Evolutionary conservation across 2,329 filamentous ascomycete genomes (phyloP).

Genomic region (Neofusicoccum umdonicola): DNA sequence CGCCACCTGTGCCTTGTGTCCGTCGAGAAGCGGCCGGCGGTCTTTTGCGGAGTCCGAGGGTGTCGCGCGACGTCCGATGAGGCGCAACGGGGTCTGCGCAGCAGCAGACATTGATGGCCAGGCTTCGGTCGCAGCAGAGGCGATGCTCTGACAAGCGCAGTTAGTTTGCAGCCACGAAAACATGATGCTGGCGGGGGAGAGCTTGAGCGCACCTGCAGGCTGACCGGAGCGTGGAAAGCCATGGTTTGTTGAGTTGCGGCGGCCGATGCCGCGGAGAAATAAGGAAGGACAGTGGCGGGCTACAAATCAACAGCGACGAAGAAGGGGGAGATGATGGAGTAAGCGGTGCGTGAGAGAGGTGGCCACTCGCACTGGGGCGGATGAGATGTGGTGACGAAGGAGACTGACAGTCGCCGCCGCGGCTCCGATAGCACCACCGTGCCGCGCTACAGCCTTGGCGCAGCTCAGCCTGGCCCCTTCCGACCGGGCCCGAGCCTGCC

Average conservation of each 20-base stretch:
- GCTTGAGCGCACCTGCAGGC: conserved; percentile 46
- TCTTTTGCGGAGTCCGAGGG: conserved; percentile 23
- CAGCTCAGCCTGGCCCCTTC: neutral
- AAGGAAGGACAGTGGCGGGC: conserved; percentile 11
- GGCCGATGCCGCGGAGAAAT: conserved; percentile 10
- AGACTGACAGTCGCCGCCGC: conserved; percentile 7
- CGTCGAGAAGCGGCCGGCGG: neutral
- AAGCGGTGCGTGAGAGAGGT: neutral
- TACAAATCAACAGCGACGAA: neutral
- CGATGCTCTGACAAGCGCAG: conserved; percentile 43
- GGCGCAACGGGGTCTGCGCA: conserved; percentile 36
- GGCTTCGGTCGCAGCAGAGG: conserved; percentile 36
- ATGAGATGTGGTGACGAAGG: conserved; percentile 13
- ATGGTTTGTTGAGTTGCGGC: conserved; percentile 34
- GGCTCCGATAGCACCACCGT: conserved; percentile 12
- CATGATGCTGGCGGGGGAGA: conserved; percentile 22
- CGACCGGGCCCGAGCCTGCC: neutral
- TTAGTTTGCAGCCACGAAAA: conserved; percentile 17
- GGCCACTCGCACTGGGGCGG: conserved; percentile 8
- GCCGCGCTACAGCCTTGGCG: neutral
- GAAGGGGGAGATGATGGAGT: neutral
- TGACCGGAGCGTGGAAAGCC: conserved; percentile 52
- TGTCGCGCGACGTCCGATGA: conserved; percentile 24
- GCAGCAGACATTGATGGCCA: conserved; percentile 41
- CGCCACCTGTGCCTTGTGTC: neutral